Base-by-base conservation (phyloP, 441 rosid species). In the Bocquillonia castaneifolia region DNA sequence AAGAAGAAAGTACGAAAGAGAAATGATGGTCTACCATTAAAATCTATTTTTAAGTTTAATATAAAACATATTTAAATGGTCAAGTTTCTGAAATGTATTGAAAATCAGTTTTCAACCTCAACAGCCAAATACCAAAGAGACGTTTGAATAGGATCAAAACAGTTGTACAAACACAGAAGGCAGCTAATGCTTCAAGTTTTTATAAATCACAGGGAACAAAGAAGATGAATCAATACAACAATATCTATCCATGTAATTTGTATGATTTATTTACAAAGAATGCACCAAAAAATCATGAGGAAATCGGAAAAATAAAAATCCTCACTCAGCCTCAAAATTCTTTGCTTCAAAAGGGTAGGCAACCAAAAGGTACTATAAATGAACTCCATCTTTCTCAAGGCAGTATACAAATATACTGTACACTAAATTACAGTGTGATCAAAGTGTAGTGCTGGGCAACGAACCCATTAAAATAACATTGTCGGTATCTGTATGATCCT, bases 381-480 rank as follows among this genome's bases (percentile, higher is more conserved):
- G 60, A 70, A 60, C 10, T 9, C 64, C 64, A 28, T 5, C 12
- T 2, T 18, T 63, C 26, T 67, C 61, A 78, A 70, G 69, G 68
- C 53, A 58, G 28, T 47, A 61, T 66, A 78, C 69, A 71, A 48
- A 72, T 61, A 22, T 14, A 9, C 55, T 36, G 66, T 67, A 72
- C 71, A 62, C 39, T 13, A 55, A 25, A 61, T 39, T 8, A 58
- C 67, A 48, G 26, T 23, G 71, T 6, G 47, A 71, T 78, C 75
- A 85, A 64, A 88, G 77, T 58, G 85, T 74, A 72, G 81, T 85
- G 72, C 83, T 80, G 18, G 93, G 94, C 75, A 88, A 72, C 48
- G 98, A 87, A 77, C 89, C 90, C 98, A 92, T 88, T 64, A 81
- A 60, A 75, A 90, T 85, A 66, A 84, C 83, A 22, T 72, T 84